Conservation (phyloP, 768 basidiomycete species). For the Hemileccinum rubropunctum region DNA sequence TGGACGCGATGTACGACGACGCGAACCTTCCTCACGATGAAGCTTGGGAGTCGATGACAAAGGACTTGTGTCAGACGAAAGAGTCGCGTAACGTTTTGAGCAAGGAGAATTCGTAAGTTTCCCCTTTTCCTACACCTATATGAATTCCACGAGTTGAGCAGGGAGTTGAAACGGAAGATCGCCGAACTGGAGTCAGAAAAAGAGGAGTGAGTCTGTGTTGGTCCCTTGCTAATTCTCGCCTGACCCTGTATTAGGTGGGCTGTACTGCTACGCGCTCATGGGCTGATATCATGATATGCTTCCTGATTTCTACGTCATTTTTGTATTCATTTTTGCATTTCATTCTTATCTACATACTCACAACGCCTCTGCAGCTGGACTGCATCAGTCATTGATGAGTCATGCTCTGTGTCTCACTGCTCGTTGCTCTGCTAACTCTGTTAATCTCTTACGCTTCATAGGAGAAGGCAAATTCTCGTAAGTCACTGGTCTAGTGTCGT, state of each 20-base stretch:
- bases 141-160: constrained; percentile 27
- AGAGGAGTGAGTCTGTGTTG: constrained; percentile 61
- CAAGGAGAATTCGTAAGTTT: constrained; percentile 77
- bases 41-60: constrained; percentile 75
- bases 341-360: constrained; percentile 25
- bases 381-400: constrained; percentile 14
- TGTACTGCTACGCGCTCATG: constrained; percentile 50
- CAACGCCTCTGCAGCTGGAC: constrained; percentile 16
- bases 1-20: constrained; percentile 89
- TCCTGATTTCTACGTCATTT: constrained; percentile 21
- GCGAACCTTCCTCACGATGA: constrained; percentile 78
- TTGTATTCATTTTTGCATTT: constrained; percentile 15
- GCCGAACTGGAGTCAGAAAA: constrained; percentile 71
- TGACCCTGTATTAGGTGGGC: constrained; percentile 54
- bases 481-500: constrained; percentile 4
- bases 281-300: constrained; percentile 38
- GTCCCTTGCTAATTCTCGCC: not conserved
- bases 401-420: constrained; percentile 8
- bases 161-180: constrained; percentile 67
- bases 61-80: constrained; percentile 73
- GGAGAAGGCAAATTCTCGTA: constrained; percentile 23
- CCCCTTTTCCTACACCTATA: not conserved
- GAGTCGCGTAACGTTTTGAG: constrained; percentile 68
- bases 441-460: constrained; percentile 18
- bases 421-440: constrained; percentile 12